Evolutionary conservation across 164 flowering plant genomes (phyloP).

Genomic region (Santalum album): DNA sequence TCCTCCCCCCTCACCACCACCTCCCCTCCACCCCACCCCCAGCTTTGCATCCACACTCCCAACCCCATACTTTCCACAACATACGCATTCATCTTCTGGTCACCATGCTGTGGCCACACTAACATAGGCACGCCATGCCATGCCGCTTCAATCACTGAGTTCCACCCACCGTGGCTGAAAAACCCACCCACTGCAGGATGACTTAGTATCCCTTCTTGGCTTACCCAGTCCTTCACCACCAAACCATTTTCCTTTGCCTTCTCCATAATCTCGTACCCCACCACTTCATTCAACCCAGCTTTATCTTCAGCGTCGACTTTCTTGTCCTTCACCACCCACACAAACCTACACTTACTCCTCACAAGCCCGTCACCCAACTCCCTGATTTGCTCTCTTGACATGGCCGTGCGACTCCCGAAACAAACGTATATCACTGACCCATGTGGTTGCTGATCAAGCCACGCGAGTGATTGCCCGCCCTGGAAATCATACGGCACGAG

Average conservation of each 20-base stretch:
- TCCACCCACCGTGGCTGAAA: constrained; percentile 30
- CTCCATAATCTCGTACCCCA: constrained; percentile 20
- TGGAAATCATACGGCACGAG: constrained; percentile 16
- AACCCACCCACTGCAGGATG: constrained; percentile 28
- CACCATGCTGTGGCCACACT: constrained; percentile 30
- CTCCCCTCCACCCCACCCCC: constrained; percentile 18
- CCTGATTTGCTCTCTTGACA: constrained; percentile 31
- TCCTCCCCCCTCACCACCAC: constrained; percentile 14
- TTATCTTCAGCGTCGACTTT: constrained; percentile 36
- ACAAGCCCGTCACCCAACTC: constrained; percentile 37
- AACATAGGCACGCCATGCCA: constrained; percentile 21
- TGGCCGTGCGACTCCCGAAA: constrained; percentile 45
- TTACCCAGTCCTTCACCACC: constrained; percentile 23
- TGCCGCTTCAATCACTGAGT: constrained; percentile 21
- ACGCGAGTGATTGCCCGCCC: constrained; percentile 5
- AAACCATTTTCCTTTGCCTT: constrained; percentile 16
- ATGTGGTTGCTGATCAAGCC: constrained; percentile 36
- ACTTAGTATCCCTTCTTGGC: constrained; percentile 15
- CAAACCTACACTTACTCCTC: constrained; percentile 25
- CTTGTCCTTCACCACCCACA: constrained; percentile 43
- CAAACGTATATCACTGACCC: constrained; percentile 42
- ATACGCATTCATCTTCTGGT: constrained; percentile 23
- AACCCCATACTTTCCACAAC: constrained; percentile 17
- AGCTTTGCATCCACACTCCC: constrained; percentile 17
- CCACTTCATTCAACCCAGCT: constrained; percentile 14